Evolutionary conservation across 768 basidiomycete genomes (phyloP).

Genomic region (Suillus tomentosus): DNA sequence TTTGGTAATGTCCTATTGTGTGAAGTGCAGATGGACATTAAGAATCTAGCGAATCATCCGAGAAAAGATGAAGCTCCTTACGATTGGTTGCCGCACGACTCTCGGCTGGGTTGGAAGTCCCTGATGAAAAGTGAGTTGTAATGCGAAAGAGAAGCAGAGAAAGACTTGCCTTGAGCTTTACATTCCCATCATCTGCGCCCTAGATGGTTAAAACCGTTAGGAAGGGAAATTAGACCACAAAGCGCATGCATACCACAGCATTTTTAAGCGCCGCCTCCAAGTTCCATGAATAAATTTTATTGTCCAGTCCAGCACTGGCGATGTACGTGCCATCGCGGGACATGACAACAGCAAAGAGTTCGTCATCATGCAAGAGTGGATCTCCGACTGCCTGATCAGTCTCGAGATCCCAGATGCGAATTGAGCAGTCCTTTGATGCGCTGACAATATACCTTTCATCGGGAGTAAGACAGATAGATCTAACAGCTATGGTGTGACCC

Average conservation of each 20-base stretch:
- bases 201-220: background rate
- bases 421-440: background rate
- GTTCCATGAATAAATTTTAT: conserved; percentile 79
- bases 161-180: background rate
- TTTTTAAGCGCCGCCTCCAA: conserved; percentile 37
- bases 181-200: background rate
- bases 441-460: background rate
- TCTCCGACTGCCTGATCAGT: conserved; percentile 21
- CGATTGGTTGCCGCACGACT: background rate
- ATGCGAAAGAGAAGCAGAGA: background rate
- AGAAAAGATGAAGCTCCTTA: background rate
- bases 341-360: conserved; percentile 74
- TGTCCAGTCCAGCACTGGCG: conserved; percentile 80
- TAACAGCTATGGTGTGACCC: background rate
- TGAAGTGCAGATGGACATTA: too few species aligned
- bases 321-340: conserved; percentile 52
- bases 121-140: too few species aligned
- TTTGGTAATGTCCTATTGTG: too few species aligned
- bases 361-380: conserved; percentile 73
- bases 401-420: background rate
- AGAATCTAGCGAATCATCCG: background rate
- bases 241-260: too few species aligned
- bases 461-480: background rate
- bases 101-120: background rate
- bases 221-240: too few species aligned